phyloP scores from a whole-genome alignment of 2,329 filamentous ascomycete species.

The Dendrostoma leiphaemia region DNA sequence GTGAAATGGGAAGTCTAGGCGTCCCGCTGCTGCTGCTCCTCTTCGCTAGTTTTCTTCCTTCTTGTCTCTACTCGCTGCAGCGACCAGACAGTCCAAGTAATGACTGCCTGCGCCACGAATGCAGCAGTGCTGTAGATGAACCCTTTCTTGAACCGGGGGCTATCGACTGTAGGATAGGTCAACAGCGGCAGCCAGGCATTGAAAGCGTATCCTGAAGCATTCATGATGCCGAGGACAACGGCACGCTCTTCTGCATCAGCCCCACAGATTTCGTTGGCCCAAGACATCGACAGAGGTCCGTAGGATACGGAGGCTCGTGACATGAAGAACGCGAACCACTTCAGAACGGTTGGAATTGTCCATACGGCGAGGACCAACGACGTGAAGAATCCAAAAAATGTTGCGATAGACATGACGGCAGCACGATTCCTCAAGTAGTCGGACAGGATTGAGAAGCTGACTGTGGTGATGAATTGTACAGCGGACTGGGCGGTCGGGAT shows the following conservation, averaged over 20 bases:
- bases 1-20: too few relatives aligned
- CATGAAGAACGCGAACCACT: conserved; percentile 22
- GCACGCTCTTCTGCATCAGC: conserved; percentile 47
- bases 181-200: conserved; percentile 42
- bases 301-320: conserved; percentile 9
- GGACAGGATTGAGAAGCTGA: conserved; percentile 52
- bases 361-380: conserved; percentile 17
- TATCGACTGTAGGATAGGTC: conserved; percentile 33
- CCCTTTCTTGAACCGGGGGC: conserved; percentile 38
- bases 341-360: conserved; percentile 11
- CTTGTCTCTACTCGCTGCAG: conserved; percentile 4
- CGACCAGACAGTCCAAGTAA: conserved; percentile 16
- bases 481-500: conserved; percentile 43
- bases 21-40: conserved; percentile 16
- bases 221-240: conserved; percentile 48
- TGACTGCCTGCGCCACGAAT: conserved; percentile 11
- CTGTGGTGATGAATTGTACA: conserved; percentile 44
- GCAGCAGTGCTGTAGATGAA: conserved; percentile 22
- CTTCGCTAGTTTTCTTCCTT: conserved; percentile 16
- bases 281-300: conserved; percentile 32
- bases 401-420: conserved; percentile 16
- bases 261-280: conserved; percentile 46
- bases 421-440: conserved; percentile 41
- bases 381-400: conserved; percentile 16
- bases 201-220: conserved; percentile 41